A percentile compares a stretch with the other conserved stretches of the same genome.
Evolutionary conservation across 2,329 filamentous ascomycete species (phyloP).

Genomic region (Pseudogymnoascus sp.): DNA sequence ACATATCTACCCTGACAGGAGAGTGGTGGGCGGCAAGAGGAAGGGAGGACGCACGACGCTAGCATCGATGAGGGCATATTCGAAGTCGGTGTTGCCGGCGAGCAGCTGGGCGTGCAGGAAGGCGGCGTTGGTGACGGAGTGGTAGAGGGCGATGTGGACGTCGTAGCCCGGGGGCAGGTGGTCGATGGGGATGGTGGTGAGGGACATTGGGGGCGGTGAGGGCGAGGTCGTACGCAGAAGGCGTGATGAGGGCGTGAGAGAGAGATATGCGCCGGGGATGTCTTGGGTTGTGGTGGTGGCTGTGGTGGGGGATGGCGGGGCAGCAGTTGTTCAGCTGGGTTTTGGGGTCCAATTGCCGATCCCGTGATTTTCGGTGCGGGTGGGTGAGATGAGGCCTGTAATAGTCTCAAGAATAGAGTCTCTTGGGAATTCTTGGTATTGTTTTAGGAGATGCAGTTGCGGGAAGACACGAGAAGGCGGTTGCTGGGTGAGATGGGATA

Average conservation of each 20-base stretch:
- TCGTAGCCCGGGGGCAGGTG: constrained; percentile 61
- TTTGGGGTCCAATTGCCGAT: constrained; percentile 1
- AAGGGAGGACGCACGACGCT: constrained; percentile 47
- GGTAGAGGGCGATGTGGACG: constrained; percentile 68
- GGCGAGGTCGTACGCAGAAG: neutral
- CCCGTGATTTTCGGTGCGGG: neutral
- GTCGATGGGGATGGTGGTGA: constrained; percentile 60
- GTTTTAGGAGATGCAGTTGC: neutral
- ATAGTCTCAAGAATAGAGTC: neutral
- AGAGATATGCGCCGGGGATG: neutral
- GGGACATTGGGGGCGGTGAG: constrained; percentile 32
- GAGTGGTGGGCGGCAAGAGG: neutral
- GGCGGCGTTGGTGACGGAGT: constrained; percentile 63
- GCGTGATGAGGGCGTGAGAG: neutral
- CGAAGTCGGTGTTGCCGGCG: constrained; percentile 73
- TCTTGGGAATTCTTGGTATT: neutral
- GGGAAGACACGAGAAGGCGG: neutral
- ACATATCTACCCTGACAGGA: neutral
- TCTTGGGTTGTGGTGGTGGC: neutral
- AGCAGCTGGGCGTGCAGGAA: constrained; percentile 78
- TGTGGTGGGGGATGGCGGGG: neutral
- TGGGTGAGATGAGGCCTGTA: neutral
- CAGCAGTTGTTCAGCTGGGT: neutral
- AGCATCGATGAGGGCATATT: constrained; percentile 91
- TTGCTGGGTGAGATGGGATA: neutral